Evolutionary conservation across 192 early-diverging fungal genomes (phyloP), one percentile per base, ranked within the genome.

Genomic region (Coemansia sp.): DNA sequence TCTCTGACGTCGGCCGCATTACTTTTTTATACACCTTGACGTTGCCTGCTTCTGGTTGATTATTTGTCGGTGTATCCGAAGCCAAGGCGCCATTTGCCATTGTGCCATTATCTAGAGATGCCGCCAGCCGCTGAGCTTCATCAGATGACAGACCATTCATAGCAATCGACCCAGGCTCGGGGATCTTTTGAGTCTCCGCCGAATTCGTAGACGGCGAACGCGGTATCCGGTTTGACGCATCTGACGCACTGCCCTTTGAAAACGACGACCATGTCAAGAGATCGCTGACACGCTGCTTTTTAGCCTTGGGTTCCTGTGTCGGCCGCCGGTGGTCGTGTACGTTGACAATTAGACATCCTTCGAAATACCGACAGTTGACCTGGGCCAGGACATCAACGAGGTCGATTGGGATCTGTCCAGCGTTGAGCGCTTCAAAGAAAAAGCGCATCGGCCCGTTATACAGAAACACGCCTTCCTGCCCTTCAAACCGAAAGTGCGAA

Each of bases 401-500:
- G 66, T 88, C 88, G 6, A 86, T 74, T 0, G 89, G 89, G 19
- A 91, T 84, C 43, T 50, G 63, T 11, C 82, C 82, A 9, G 76
- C 82, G 63, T 79, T 79, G n/a, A 84, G 60, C 17, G 77, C 73
- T 15, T 80, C 74, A 58, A 84, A 81, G 62, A 84, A 84, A 63
- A 84, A 84, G 9, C 78, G 74, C 77, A 77, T 82, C 5, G 80
- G 65, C 19, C 71, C 69, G 63, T 75, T 84, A 71, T 80, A 76
- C 22, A 80, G 66, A 59, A 81, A 84, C 60, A 80, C 78, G 59
- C 82, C 82, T 55, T 84, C 82, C 49, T 82, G 80, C 35, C 72
- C 69, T 40, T 89, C 87, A 72, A 91, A 91, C 55, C 89, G 88
- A 68, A 89, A 91, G 76, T 91, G 88, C 25, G 87, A 87, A 46